Conservation (phyloP, 1,284 basidiomycete genomes). For the Moesziomyces antarcticus region DNA sequence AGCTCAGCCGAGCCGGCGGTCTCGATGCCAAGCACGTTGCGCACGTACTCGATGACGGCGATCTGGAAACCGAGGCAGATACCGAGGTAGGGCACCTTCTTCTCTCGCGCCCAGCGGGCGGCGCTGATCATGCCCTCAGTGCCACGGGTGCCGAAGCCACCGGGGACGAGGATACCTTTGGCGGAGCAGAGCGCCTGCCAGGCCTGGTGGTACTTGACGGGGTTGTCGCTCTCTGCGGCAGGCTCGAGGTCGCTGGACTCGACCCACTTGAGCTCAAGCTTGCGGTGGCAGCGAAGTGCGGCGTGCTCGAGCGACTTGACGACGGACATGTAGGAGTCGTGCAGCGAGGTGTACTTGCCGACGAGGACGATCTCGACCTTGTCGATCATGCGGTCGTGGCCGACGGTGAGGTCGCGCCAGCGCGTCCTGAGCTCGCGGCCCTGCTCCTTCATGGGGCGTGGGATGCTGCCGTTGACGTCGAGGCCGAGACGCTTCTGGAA, state of each 20-base stretch:
- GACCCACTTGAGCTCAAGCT: slow-evolving; percentile 77
- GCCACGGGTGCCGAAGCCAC: slow-evolving; percentile 92
- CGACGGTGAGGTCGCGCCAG: slow-evolving; percentile 86
- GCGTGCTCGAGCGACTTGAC: slow-evolving; percentile 97
- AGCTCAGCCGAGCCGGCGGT: slow-evolving; percentile 92
- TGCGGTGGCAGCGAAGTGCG: slow-evolving; percentile 87
- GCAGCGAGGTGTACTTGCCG: slow-evolving; percentile 96
- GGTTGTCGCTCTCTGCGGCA: slow-evolving; percentile 79
- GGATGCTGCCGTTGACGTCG: slow-evolving; percentile 73
- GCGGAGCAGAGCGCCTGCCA: slow-evolving; percentile 93
- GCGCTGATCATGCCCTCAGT: slow-evolving; percentile 98
- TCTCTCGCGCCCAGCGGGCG: slow-evolving; percentile 94
- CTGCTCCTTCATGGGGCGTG: slow-evolving; percentile 73
- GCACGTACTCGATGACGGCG: slow-evolving; percentile 93
- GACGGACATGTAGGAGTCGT: slow-evolving; percentile 99
- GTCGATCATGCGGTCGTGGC: slow-evolving; percentile 92
- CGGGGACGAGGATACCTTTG: slow-evolving; percentile 73
- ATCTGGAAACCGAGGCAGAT: slow-evolving; percentile 99
- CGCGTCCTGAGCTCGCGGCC: slow-evolving; percentile 77
- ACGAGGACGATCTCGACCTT: slow-evolving; percentile 90
- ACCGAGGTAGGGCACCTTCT: slow-evolving; percentile 92
- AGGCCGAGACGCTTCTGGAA: slow-evolving; percentile 85
- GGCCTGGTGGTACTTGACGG: slow-evolving; percentile 93
- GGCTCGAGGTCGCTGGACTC: slow-evolving; percentile 94
- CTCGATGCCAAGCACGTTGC: slow-evolving; percentile 83